Evolutionary conservation across 2,329 filamentous ascomycete species (phyloP), one percentile per base, ranked within the genome.

Genomic region (Microcyclospora tardicrescens): DNA sequence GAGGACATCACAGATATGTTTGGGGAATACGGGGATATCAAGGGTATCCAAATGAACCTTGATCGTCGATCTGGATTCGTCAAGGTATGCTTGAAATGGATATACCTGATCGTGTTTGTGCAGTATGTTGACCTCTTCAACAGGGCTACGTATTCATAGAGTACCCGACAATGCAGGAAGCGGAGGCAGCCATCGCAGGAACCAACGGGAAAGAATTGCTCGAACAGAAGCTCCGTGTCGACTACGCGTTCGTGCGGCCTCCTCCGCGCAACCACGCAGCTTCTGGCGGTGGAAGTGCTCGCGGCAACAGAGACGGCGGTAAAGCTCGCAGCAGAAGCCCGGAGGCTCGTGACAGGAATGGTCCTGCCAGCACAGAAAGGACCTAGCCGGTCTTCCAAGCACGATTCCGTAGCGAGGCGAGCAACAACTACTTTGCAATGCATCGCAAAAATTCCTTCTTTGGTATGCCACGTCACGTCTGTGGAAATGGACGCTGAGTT

Each of bases 101-200:
- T 15, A 42, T 33, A 27, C 27, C 28, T 16, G 11, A 28, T 19
- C 16, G 35, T 10, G 12, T 32, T 32, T 10, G 12, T 6, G 10
- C 12, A n/a, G 30, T 32, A 32, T 32, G 30, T 6, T 32, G 10
- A 32, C 10, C 14, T 5, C 19, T 24, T 24, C 19, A 24, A 24
- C 19, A 89, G 83, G 84, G 84, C 48, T 91, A 91, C 62, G 83
- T 81, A 24, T 65, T 91, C 50, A 87, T 91, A 59, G 84, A 91
- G 59, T 91, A 86, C 61, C 69, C 81, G 1, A 89, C 83, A 1
- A 67, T 86, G 31, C 72, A 78, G 46, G 84, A 91, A 60, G 84
- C 84, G 11, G 75, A 80, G 46, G 81, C 79, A n/a, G 84, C 84
- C 33, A 84, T 91, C 54, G 78, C 85, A 58, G 79, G 77, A 51